Percentiles rank a stretch among this genome's conserved stretches.
phyloP scores from a whole-genome alignment of 2,329 filamentous ascomycete genomes.

The Fusarium xyrophilum region DNA sequence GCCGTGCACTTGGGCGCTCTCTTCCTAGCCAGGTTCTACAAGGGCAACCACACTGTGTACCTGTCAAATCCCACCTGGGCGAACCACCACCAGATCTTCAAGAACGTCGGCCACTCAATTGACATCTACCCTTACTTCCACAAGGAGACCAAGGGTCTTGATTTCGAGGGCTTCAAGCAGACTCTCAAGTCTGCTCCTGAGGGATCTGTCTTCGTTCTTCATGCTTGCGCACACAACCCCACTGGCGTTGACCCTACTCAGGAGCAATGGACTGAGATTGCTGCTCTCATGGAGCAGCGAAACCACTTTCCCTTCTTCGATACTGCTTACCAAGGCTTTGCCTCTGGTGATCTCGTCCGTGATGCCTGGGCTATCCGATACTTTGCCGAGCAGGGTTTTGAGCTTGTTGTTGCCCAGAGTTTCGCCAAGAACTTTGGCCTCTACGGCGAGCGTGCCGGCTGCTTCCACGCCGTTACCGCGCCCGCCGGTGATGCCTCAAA shows the following conservation, averaged over 20 bases:
- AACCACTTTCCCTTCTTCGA: conserved; percentile 98
- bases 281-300: conserved; percentile 75
- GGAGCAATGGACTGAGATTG: conserved; percentile 94
- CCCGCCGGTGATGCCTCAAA: conserved; percentile 71
- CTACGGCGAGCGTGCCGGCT: conserved; percentile 94
- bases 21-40: conserved; percentile 93
- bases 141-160: conserved; percentile 85
- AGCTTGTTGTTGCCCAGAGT: conserved; percentile 86
- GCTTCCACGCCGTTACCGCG: conserved; percentile 89
- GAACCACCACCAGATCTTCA: conserved; percentile 99
- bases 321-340: conserved; percentile 96
- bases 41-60: conserved; percentile 77
- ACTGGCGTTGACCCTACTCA: conserved; percentile 94
- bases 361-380: conserved; percentile 94
- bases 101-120: conserved; percentile 80
- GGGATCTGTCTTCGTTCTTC: conserved; percentile 85
- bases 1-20: conserved; percentile 92
- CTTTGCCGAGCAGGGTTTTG: conserved; percentile 91
- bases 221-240: conserved; percentile 97
- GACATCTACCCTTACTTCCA: conserved; percentile 94
- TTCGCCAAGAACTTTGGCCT: conserved; percentile 99
- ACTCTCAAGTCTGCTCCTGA: conserved; percentile 74
- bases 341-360: conserved; percentile 82
- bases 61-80: conserved; percentile 96
- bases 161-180: conserved; percentile 86